Evolutionary conservation across 306 rosid genomes (phyloP), one percentile per base, ranked within the genome.

Genomic region (Trichosanthes cucumerina): DNA sequence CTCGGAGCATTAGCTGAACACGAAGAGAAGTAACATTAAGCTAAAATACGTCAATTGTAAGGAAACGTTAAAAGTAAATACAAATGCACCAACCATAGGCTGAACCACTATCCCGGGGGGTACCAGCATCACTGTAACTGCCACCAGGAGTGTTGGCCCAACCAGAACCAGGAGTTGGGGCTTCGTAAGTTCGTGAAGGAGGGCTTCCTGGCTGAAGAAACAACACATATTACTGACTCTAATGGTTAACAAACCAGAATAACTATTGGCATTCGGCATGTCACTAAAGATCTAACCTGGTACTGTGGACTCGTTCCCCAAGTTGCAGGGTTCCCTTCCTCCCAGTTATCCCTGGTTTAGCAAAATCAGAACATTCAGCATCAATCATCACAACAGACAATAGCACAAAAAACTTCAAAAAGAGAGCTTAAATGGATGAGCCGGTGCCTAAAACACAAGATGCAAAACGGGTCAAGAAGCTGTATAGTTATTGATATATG

Each of bases 111-210:
- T 86, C 88, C 56, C 97, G 87, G 8, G 99, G 99, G 12, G 99
- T 96, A 78, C 99, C 99, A 21, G 99, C 97, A 79, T 96, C 98
- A 76, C 96, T 93, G 80, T 88, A 90, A 83, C 86, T 91, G 71
- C 98, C 99, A 74, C 97, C 89, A 3, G 99, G 96, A 71, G 99
- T 91, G 84, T 78, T 93, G 31, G 93, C 93, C 99, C 99, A 96
- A 83, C 94, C 98, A 76, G 98, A 90, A 86, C 99, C 98, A 75
- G 99, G 99, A 86, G 98, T 96, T 70, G 99, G 99, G 43, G 99
- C 98, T 91, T 96, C 99, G 46, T 92, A 91, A 7, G 88, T 82
- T 41, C 97, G 91, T n/a, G 96, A 90, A 82, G 93, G 88, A 69
- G 99, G 97, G 80, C 99, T 96, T 79, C 98, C 99, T 6, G 96